phyloP scores from a whole-genome alignment of 176 grass and related monocot genomes.

The Oryza nivara region DNA sequence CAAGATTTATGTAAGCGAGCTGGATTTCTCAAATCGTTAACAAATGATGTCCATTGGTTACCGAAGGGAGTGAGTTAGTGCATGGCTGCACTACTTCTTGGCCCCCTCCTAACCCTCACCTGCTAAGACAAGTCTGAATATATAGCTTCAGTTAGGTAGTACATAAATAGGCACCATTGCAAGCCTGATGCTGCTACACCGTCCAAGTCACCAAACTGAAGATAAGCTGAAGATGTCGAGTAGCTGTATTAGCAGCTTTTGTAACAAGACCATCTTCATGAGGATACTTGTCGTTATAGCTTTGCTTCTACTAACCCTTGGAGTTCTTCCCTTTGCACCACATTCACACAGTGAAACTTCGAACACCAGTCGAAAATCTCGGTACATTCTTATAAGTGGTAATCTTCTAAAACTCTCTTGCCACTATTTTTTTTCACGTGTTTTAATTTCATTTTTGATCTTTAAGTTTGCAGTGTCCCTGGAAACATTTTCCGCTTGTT shows the following conservation, averaged over 20 bases:
- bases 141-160: neutral
- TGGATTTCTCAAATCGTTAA: neutral
- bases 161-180: conserved; percentile 12
- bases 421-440: neutral
- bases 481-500: neutral
- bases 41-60: neutral
- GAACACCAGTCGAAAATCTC: neutral
- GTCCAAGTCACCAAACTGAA: conserved; percentile 1
- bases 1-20: neutral
- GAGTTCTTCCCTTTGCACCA: conserved; percentile 15
- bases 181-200: conserved; percentile 19
- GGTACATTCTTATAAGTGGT: conserved; percentile 30
- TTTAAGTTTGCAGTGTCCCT: neutral
- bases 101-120: conserved; percentile 33
- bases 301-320: conserved; percentile 17
- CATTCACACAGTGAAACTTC: neutral
- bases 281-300: neutral
- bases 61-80: neutral
- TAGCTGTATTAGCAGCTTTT: neutral
- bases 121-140: conserved; percentile 21
- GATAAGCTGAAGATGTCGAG: conserved; percentile 33
- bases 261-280: neutral
- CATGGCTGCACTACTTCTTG: neutral
- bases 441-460: neutral
- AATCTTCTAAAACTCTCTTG: conserved; percentile 2